A percentile compares a stretch with the other conserved stretches of the same genome.
Evolutionary conservation across 139 green algal species (phyloP).

Genomic region (Trebouxia sp.): DNA sequence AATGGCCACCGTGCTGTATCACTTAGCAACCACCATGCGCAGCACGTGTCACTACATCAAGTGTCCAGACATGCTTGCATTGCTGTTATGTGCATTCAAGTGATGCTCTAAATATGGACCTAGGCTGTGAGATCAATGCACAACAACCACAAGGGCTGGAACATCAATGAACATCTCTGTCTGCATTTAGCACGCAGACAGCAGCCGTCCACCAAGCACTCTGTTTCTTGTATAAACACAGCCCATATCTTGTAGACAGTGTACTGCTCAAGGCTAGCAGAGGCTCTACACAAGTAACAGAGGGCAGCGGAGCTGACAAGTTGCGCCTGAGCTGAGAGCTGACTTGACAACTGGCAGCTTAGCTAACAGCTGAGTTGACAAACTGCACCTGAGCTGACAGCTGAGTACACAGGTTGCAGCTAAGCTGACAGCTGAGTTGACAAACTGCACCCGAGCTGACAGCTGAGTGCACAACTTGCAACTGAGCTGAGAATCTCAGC

Average conservation of each 20-base stretch:
- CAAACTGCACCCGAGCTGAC: not conserved
- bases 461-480: not conserved
- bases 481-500: constrained; percentile 1
- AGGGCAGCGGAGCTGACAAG: constrained; percentile 1
- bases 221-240: not conserved
- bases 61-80: not conserved
- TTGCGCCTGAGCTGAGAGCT: not conserved
- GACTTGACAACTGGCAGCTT: not conserved
- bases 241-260: not conserved
- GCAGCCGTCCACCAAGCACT: not conserved
- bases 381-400: not conserved
- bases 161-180: constrained; percentile 7
- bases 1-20: not conserved
- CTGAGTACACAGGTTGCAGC: not conserved
- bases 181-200: not conserved
- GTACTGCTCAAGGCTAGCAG: too few species aligned
- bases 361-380: constrained; percentile 5
- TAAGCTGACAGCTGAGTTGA: constrained; percentile 6
- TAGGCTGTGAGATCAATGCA: not conserved
- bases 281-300: too few species aligned
- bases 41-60: constrained; percentile 5
- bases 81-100: not conserved
- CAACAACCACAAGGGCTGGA: not conserved
- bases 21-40: constrained; percentile 1
- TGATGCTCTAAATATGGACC: not conserved